Conservation (phyloP, 2,329 filamentous ascomycete genomes). For the Colletotrichum orbiculare region DNA sequence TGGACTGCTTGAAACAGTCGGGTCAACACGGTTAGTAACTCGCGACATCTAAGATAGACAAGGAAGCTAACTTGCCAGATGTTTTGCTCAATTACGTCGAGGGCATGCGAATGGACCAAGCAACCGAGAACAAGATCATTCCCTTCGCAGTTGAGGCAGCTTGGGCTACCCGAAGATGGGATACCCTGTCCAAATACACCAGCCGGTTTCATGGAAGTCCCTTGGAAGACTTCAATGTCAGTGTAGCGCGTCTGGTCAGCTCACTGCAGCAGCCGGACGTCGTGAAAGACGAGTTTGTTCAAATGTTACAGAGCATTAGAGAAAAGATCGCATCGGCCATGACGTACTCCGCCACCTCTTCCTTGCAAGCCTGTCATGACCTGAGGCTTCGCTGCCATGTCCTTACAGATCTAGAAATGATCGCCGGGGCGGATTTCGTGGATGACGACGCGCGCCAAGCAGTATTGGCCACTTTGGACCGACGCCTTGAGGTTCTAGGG, state of each 20-base stretch:
- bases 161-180: constrained; percentile 89
- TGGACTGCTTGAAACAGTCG: constrained; percentile 93
- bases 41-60: background rate
- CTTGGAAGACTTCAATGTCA: constrained; percentile 82
- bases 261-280: constrained; percentile 65
- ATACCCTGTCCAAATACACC: constrained; percentile 76
- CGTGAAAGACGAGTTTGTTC: constrained; percentile 62
- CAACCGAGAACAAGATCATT: constrained; percentile 72
- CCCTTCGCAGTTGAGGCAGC: constrained; percentile 91
- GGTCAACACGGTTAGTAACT: constrained; percentile 83
- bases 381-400: constrained; percentile 88
- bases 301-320: constrained; percentile 71
- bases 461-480: constrained; percentile 69
- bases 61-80: constrained; percentile 62
- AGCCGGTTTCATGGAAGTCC: constrained; percentile 61
- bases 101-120: constrained; percentile 69
- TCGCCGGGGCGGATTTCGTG: constrained; percentile 64
- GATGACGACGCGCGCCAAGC: constrained; percentile 52
- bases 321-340: constrained; percentile 78
- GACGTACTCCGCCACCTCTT: constrained; percentile 80
- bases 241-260: constrained; percentile 72
- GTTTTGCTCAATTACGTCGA: constrained; percentile 89
- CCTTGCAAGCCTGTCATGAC: constrained; percentile 85
- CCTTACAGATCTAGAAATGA: constrained; percentile 85
- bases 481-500: constrained; percentile 88